phyloP scores from a whole-genome alignment of 1,284 basidiomycete species.

The Microbotryomycetes sp. region DNA sequence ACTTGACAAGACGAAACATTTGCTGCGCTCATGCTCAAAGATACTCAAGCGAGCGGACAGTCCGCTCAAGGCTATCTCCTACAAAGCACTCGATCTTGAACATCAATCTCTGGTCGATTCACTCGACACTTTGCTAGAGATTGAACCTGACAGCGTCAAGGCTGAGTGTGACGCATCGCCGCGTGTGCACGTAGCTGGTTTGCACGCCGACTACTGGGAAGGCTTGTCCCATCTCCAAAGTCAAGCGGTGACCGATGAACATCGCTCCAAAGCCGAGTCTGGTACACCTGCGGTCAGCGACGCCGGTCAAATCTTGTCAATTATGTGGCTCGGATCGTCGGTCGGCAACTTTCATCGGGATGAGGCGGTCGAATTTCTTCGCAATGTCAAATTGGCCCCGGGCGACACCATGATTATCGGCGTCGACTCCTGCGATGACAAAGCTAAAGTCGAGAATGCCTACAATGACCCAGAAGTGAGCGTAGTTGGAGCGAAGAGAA shows the following conservation, averaged over 20 bases:
- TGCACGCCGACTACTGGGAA: slow-evolving; percentile 31
- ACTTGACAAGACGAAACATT: slow-evolving; percentile 80
- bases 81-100: slow-evolving; percentile 68
- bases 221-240: slow-evolving; percentile 8
- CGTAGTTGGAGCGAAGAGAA: background rate
- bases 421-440: slow-evolving; percentile 73
- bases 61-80: slow-evolving; percentile 43
- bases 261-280: slow-evolving; percentile 35
- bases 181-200: slow-evolving; percentile 25
- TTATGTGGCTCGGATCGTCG: slow-evolving; percentile 91
- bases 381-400: slow-evolving; percentile 66
- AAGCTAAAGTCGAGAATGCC: slow-evolving; percentile 61
- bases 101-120: slow-evolving; percentile 62
- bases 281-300: background rate
- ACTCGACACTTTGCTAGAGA: slow-evolving; percentile 1
- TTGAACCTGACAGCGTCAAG: slow-evolving; percentile 21
- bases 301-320: slow-evolving; percentile 46
- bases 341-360: slow-evolving; percentile 84
- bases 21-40: slow-evolving; percentile 67
- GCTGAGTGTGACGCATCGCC: slow-evolving; percentile 49
- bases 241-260: slow-evolving; percentile 49
- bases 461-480: slow-evolving; percentile 65
- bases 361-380: slow-evolving; percentile 68
- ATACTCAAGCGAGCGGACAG: slow-evolving; percentile 16
- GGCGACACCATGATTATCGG: slow-evolving; percentile 60